These are phyloP conservation scores for Debaryomycetaceae sp. DNA, from an alignment of 1,139 yeast genomes.

Conservation along the genomic window DNA sequence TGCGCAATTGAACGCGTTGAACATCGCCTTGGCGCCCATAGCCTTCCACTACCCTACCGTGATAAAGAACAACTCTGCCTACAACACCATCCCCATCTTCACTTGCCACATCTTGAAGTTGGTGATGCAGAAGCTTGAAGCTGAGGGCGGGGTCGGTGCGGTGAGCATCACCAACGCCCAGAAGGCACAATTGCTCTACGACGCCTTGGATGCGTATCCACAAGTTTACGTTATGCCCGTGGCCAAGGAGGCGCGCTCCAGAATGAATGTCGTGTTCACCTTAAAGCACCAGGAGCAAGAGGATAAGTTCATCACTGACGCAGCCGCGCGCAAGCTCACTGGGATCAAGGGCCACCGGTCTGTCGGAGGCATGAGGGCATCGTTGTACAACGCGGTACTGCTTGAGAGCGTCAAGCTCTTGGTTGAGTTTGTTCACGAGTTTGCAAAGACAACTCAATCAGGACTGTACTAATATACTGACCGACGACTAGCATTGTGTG, in stretches of 20 bases:
- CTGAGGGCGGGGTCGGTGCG: slow-evolving; percentile 50
- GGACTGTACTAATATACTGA: too few species aligned
- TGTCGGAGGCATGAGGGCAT: slow-evolving; percentile 95
- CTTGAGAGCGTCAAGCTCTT: slow-evolving; percentile 59
- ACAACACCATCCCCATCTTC: slow-evolving; percentile 92
- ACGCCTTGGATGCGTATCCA: slow-evolving; percentile 62
- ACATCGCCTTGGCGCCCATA: slow-evolving; percentile 77
- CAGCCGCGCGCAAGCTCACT: slow-evolving; percentile 45
- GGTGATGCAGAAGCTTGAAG: slow-evolving; percentile 56
- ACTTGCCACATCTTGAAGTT: slow-evolving; percentile 81
- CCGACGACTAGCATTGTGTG: too few species aligned
- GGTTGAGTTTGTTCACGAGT: slow-evolving; percentile 55
- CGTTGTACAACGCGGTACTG: slow-evolving; percentile 83
- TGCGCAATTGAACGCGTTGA: slow-evolving; percentile 52
- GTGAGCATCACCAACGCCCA: slow-evolving; percentile 56
- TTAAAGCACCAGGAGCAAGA: slow-evolving; percentile 61
- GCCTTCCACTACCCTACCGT: slow-evolving; percentile 86
- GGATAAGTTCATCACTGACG: slow-evolving; percentile 58
- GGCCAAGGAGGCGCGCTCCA: slow-evolving; percentile 58
- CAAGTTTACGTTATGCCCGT: slow-evolving; percentile 65
- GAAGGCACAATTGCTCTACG: slow-evolving; percentile 63
- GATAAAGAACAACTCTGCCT: slow-evolving; percentile 83
- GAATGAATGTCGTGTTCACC: slow-evolving; percentile 92
- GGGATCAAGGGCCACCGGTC: slow-evolving; percentile 96
- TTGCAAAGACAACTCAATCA: slow-evolving; percentile 45